Evolutionary conservation across 164 flowering plant species (phyloP), one percentile per base, ranked within the genome.

Genomic region (Nymphaea thermarum): DNA sequence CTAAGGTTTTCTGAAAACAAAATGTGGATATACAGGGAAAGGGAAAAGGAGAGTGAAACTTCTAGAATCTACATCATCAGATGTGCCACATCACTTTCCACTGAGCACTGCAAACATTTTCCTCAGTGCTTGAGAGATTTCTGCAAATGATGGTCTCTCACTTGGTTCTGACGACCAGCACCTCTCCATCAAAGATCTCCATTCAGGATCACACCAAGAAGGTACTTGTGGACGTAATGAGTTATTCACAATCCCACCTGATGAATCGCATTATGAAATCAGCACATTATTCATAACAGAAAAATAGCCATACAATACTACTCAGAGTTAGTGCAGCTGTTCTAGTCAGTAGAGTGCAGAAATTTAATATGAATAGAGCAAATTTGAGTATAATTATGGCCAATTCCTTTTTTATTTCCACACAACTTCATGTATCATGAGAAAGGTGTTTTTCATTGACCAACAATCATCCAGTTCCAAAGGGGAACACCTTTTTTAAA

Each of bases 191-290:
- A 94, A 77, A 47, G 89, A 76, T 77, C 84, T 94, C 99, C 99
- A 94, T 73, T 94, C 95, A 53, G 99, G 99, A 81, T 94, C 99
- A 72, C 99, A 94, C 97, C 97, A 91, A 41, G 90, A 72, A 43
- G 99, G 99, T 65, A 84, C 76, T 74, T 89, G 82, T 12, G 99
- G 99, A 36, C 99, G 93, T 63, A 94, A 80, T 62, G 93, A 68
- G 79, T 90, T 87, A 80, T 90, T 86, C 75, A 94, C 97, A 73
- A 94, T 94, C 43, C 99, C 99, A 64, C 99, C 98, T 94, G 72
- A 43, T 72, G 18, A 67, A 67, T 57, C 42, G 12, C 57, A 51
- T 51, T 25, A 25, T 25, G 36, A 25, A 25, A 25, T 25, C 36
- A 25, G 36, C 36, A 25, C 36, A 25, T 25, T 25, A 25, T 25